These are phyloP conservation scores for Aureobasidium zeae DNA, from an alignment of 2,329 filamentous ascomycete genomes.

Conservation along the genomic window DNA sequence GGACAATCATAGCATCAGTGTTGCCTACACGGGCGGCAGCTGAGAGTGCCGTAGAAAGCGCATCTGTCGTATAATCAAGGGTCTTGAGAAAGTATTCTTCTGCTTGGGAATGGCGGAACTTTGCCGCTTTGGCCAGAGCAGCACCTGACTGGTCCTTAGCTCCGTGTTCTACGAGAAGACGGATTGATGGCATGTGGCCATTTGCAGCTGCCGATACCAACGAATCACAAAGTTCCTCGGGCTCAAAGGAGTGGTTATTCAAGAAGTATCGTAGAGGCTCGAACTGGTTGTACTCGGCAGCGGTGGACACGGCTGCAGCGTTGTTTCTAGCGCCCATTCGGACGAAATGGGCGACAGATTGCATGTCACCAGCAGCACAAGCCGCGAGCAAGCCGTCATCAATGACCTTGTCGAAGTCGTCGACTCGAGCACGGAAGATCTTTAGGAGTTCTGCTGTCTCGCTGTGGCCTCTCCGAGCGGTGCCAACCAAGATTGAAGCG, in stretches of 20 bases:
- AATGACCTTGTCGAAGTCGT: constrained; percentile 5
- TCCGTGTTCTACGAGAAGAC: constrained; percentile 1
- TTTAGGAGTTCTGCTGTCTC: constrained; percentile 9
- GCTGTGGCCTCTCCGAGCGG: neutral
- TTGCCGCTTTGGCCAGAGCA: constrained; percentile 8
- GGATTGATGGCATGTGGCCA: constrained; percentile 1
- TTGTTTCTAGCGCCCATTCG: constrained; percentile 5
- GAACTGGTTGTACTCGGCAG: constrained; percentile 9
- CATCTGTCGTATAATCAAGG: constrained; percentile 5
- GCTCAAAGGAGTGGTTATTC: constrained; percentile 1
- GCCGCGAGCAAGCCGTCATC: constrained; percentile 5
- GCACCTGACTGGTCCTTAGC: constrained; percentile 6
- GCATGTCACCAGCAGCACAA: constrained; percentile 10
- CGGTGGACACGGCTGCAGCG: constrained; percentile 3
- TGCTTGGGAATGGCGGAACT: neutral
- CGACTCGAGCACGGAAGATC: constrained; percentile 2
- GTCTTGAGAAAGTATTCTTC: neutral
- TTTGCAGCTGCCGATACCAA: neutral
- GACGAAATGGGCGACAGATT: constrained; percentile 3
- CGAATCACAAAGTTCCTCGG: neutral
- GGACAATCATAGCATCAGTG: neutral
- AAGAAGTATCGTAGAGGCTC: constrained; percentile 8
- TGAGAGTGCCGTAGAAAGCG: neutral
- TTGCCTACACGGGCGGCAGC: constrained; percentile 3
- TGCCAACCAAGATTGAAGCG: constrained; percentile 4